A percentile compares a stretch with the other conserved stretches of the same genome.
Evolutionary conservation across 2,329 filamentous ascomycete species (phyloP).

Genomic region (Monilinia laxa): DNA sequence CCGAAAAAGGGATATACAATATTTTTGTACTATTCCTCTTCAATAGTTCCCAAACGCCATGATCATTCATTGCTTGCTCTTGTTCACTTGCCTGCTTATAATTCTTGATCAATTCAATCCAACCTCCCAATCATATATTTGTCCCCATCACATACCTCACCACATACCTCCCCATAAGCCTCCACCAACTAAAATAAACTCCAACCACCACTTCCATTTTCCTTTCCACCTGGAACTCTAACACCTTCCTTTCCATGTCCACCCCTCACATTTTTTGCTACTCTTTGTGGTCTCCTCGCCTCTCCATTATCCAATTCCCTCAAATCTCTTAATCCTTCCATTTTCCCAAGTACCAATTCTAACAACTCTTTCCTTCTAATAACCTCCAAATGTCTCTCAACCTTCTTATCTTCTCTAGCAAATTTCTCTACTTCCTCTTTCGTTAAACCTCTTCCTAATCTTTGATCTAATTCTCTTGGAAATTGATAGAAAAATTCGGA

Average conservation of each 20-base stretch:
- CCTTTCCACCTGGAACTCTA: not conserved
- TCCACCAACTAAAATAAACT: conserved; percentile 21
- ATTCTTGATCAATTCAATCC: conserved; percentile 5
- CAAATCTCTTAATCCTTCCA: conserved; percentile 79
- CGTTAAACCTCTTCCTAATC: conserved; percentile 77
- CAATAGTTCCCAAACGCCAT: conserved; percentile 12
- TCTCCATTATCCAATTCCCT: conserved; percentile 64
- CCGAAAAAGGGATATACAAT: conserved; percentile 1
- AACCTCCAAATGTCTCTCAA: conserved; percentile 84
- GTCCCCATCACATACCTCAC: not conserved
- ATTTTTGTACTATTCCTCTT: conserved; percentile 17
- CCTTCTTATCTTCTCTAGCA: conserved; percentile 88
- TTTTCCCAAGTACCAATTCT: conserved; percentile 91
- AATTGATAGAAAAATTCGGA: conserved; percentile 99
- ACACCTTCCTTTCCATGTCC: conserved; percentile 17
- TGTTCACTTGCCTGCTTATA: conserved; percentile 3
- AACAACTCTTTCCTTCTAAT: conserved; percentile 89
- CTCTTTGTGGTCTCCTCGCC: conserved; percentile 31
- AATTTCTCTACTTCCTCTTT: conserved; percentile 84
- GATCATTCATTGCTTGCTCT: conserved; percentile 3
- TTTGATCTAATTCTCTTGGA: conserved; percentile 83
- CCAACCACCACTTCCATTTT: conserved; percentile 19
- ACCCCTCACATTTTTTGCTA: conserved; percentile 20
- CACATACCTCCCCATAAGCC: not conserved
- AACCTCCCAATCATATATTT: not conserved